phyloP scores from a whole-genome alignment of 2,329 filamentous ascomycete species.

The Immersiporthe knoxdaviesiana region DNA sequence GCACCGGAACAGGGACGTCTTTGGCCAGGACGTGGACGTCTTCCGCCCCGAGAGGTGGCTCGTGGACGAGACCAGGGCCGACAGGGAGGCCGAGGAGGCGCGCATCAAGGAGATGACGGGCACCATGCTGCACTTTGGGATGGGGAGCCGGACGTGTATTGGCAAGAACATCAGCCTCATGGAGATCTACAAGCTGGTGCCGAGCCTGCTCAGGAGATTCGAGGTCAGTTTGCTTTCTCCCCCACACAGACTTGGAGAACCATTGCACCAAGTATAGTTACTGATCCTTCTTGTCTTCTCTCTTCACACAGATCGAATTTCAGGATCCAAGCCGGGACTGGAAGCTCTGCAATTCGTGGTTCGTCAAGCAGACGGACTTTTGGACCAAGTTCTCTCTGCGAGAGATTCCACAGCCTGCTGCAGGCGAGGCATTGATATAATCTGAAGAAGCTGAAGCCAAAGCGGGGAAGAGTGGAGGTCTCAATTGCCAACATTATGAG shows the following conservation, averaged over 20 bases:
- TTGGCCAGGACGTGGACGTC: constrained; percentile 65
- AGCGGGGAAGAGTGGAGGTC: too few species aligned
- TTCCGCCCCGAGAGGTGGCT: constrained; percentile 73
- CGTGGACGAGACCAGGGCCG: constrained; percentile 43
- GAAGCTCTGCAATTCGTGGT: constrained; percentile 65
- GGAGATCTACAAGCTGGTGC: constrained; percentile 67
- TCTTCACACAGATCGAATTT: constrained; percentile 51
- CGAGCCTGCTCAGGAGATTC: constrained; percentile 65
- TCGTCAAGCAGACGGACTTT: constrained; percentile 64
- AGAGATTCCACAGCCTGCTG: constrained; percentile 46
- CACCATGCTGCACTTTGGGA: constrained; percentile 74
- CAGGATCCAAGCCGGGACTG: constrained; percentile 59
- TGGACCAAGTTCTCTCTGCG: constrained; percentile 49
- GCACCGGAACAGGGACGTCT: constrained; percentile 69
- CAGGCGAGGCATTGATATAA: not conserved
- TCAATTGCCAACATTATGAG: not conserved
- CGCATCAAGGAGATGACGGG: constrained; percentile 69
- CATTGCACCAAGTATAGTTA: not conserved
- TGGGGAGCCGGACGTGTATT: constrained; percentile 70
- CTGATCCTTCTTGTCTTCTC: not conserved
- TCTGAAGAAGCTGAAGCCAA: not conserved
- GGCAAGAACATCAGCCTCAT: constrained; percentile 68
- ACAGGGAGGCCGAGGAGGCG: constrained; percentile 57
- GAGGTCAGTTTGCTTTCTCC: constrained; percentile 54
- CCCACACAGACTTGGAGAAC: constrained; percentile 33